Evolutionary conservation across 2,329 filamentous ascomycete species (phyloP).

Genomic region (Alternaria viburni): DNA sequence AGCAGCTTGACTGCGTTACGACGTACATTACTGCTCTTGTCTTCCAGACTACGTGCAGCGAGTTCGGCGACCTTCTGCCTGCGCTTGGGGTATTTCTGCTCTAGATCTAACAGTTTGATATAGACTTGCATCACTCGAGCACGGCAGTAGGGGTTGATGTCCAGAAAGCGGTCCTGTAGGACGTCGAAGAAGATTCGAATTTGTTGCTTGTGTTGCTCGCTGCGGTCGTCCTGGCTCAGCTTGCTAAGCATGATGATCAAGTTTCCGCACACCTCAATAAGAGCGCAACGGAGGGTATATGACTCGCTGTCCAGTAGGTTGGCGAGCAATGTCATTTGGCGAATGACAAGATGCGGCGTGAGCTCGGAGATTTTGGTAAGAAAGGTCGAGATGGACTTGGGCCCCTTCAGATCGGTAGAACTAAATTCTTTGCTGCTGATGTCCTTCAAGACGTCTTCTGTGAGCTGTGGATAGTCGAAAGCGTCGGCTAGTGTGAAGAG

Average conservation of each 20-base stretch:
- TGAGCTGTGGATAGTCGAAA: conserved; percentile 95
- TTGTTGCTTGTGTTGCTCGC: conserved; percentile 92
- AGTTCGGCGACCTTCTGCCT: conserved; percentile 87
- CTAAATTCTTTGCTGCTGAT: conserved; percentile 98
- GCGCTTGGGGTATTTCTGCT: conserved; percentile 87
- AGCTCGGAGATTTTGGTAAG: conserved; percentile 92
- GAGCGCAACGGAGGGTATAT: conserved; percentile 88
- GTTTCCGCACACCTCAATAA: conserved; percentile 97
- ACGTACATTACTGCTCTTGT: conserved; percentile 97
- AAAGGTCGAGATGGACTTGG: conserved; percentile 95
- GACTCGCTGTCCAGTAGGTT: conserved; percentile 98
- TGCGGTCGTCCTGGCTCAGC: conserved; percentile 77
- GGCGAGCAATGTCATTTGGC: conserved; percentile 93
- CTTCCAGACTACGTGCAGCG: conserved; percentile 86
- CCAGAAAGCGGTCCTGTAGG: conserved; percentile 91
- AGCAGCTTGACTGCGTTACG: conserved; percentile 94
- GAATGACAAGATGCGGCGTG: conserved; percentile 88
- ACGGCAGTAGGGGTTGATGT: conserved; percentile 95
- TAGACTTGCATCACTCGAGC: conserved; percentile 93
- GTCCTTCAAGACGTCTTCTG: conserved; percentile 91
- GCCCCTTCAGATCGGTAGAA: conserved; percentile 91
- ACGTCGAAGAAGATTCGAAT: conserved; percentile 98
- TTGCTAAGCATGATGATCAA: conserved; percentile 89
- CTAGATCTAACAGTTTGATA: conserved; percentile 88
- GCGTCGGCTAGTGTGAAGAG: conserved; percentile 94